Percentiles rank a stretch among this genome's conserved stretches.
These are phyloP conservation scores for Micromonas pusilla DNA, from an alignment of 139 green algal genomes.

Conservation along the genomic window DNA sequence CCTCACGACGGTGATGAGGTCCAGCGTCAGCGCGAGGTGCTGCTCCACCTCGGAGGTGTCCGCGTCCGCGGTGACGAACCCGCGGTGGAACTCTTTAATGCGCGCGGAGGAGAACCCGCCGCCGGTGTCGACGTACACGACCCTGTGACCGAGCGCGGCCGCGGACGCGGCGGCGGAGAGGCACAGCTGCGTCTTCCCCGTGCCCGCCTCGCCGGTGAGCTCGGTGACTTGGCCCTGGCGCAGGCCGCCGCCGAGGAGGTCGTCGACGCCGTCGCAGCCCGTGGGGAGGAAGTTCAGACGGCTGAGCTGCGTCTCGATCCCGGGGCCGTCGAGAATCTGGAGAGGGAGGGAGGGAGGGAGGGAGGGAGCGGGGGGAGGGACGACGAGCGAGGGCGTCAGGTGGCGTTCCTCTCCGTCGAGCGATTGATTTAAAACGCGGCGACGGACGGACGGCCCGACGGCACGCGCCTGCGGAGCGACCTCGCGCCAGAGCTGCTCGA, in stretches of 20 bases:
- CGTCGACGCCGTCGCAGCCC: slow-evolving; percentile 12
- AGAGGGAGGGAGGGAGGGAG: neutral
- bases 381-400: too few relatives aligned
- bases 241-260: slow-evolving; percentile 9
- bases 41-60: neutral
- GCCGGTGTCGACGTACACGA: slow-evolving; percentile 19
- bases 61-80: slow-evolving; percentile 10
- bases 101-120: neutral
- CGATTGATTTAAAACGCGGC: neutral
- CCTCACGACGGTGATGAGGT: slow-evolving; percentile 11
- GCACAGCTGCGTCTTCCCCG: slow-evolving; percentile 29
- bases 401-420: too few relatives aligned
- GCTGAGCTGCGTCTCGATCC: neutral
- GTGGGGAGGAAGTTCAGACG: slow-evolving; percentile 12
- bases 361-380: neutral
- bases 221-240: slow-evolving; percentile 24
- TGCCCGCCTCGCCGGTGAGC: slow-evolving; percentile 2
- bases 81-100: slow-evolving; percentile 19
- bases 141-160: slow-evolving; percentile 3
- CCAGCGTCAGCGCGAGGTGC: neutral
- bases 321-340: slow-evolving; percentile 1
- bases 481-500: neutral
- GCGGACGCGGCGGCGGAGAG: slow-evolving; percentile 11
- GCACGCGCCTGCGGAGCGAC: neutral
- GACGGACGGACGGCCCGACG: neutral